phyloP scores from a whole-genome alignment of 345 rosid species.

The Leavenworthia alabamica region DNA sequence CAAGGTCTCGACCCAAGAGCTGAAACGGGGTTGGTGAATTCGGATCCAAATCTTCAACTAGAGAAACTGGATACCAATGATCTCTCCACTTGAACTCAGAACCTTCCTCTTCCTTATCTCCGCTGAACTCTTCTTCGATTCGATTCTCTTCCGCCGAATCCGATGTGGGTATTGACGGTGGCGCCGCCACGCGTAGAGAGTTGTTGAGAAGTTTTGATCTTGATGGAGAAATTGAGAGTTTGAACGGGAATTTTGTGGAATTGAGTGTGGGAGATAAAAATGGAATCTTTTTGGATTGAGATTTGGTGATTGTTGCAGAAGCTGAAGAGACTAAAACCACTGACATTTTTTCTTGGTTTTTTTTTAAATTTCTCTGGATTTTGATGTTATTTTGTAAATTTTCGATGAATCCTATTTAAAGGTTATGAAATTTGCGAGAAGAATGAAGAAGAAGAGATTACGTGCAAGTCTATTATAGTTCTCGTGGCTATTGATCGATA shows the following conservation, averaged over 20 bases:
- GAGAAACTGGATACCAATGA: constrained; percentile 96
- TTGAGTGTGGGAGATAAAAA: constrained; percentile 13
- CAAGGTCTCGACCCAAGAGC: constrained; percentile 92
- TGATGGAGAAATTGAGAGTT: constrained; percentile 9
- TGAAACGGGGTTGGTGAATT: constrained; percentile 70
- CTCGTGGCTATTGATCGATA: not conserved
- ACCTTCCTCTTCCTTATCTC: constrained; percentile 41
- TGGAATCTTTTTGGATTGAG: constrained; percentile 23
- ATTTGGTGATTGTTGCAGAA: constrained; percentile 17
- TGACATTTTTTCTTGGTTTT: constrained; percentile 16
- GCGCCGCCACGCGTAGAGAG: constrained; percentile 55
- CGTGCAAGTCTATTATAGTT: constrained; percentile 22
- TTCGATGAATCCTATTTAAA: not conserved
- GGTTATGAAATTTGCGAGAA: constrained; percentile 1
- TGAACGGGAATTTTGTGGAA: not conserved
- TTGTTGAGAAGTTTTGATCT: not conserved
- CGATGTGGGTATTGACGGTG: constrained; percentile 41
- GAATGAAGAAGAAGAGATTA: constrained; percentile 15
- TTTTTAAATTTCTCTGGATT: not conserved
- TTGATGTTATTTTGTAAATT: not conserved
- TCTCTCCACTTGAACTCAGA: constrained; percentile 85
- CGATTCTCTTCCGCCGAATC: constrained; percentile 34
- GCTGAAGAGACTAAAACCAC: constrained; percentile 24
- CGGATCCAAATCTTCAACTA: constrained; percentile 82
- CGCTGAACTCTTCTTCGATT: constrained; percentile 38